Conservation (phyloP, 2,329 filamentous ascomycete species). For the Zymoseptoria ardabiliae region DNA sequence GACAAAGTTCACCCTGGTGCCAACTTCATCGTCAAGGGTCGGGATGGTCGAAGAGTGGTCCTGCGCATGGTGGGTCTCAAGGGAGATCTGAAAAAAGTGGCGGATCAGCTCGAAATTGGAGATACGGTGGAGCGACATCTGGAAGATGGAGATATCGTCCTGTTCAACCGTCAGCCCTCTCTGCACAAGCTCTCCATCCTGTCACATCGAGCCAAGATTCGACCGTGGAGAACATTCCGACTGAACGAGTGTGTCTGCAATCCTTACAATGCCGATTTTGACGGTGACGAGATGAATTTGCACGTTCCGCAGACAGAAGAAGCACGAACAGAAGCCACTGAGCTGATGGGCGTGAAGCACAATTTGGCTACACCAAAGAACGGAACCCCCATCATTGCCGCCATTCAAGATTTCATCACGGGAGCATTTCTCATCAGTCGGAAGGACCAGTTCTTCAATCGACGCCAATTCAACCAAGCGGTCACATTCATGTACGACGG, state of each 20-base stretch:
- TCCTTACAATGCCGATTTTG: slow-evolving; percentile 98
- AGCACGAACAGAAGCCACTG: slow-evolving; percentile 87
- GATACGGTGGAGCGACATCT: slow-evolving; percentile 92
- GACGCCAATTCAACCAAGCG: slow-evolving; percentile 79
- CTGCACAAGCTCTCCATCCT: slow-evolving; percentile 98
- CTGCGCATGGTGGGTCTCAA: slow-evolving; percentile 48
- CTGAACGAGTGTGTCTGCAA: slow-evolving; percentile 97
- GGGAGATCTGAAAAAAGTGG: slow-evolving; percentile 58
- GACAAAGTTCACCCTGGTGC: slow-evolving; percentile 78
- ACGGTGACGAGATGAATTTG: slow-evolving; percentile 98
- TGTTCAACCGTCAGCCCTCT: slow-evolving; percentile 97
- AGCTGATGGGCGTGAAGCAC: slow-evolving; percentile 95
- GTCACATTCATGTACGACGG: slow-evolving; percentile 91
- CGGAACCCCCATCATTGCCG: slow-evolving; percentile 93
- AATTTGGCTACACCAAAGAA: slow-evolving; percentile 95
- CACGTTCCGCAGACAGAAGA: slow-evolving; percentile 98
- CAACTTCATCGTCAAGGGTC: slow-evolving; percentile 69
- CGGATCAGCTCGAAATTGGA: slow-evolving; percentile 67
- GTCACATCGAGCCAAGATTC: slow-evolving; percentile 85
- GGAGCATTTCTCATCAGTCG: slow-evolving; percentile 84
- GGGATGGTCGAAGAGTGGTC: slow-evolving; percentile 62
- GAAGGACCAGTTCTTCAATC: slow-evolving; percentile 89
- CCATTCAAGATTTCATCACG: slow-evolving; percentile 99
- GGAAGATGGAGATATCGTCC: slow-evolving; percentile 88
- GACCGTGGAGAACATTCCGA: slow-evolving; percentile 91